phyloP scores from a whole-genome alignment of 1,284 basidiomycete species.

The Waitea zeae region DNA sequence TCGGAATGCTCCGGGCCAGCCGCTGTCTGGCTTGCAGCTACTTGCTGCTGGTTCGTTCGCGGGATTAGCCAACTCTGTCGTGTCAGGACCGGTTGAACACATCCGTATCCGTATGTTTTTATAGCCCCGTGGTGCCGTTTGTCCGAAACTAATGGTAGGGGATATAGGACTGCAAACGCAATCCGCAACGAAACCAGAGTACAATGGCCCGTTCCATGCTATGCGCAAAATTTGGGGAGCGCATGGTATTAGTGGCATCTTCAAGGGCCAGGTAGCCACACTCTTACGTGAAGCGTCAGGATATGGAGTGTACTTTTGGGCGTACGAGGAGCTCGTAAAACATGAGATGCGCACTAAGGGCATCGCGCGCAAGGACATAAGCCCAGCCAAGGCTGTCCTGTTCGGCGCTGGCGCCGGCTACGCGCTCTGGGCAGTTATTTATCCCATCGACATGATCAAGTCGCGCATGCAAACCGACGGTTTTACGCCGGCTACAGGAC shows the following conservation, averaged over 20 bases:
- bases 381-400: constrained; percentile 56
- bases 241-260: constrained; percentile 73
- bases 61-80: constrained; percentile 81
- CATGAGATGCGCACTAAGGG: constrained; percentile 58
- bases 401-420: constrained; percentile 83
- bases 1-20: constrained; percentile 36
- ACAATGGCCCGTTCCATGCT: constrained; percentile 77
- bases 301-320: constrained; percentile 83
- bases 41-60: constrained; percentile 69
- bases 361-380: constrained; percentile 61
- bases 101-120: constrained; percentile 77
- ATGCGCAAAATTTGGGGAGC: constrained; percentile 62
- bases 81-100: constrained; percentile 94
- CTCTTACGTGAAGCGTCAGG: constrained; percentile 75
- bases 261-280: constrained; percentile 87
- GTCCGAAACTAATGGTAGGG: too few relatives aligned
- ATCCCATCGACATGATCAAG: constrained; percentile 92
- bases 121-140: too few relatives aligned
- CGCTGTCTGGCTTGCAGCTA: constrained; percentile 45
- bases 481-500: constrained; percentile 52
- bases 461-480: constrained; percentile 91
- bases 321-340: constrained; percentile 88
- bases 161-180: constrained; percentile 73
- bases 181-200: constrained; percentile 51
- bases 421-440: constrained; percentile 75